Conservation (phyloP, 768 basidiomycete species). For the Tephrocybe rancida region DNA sequence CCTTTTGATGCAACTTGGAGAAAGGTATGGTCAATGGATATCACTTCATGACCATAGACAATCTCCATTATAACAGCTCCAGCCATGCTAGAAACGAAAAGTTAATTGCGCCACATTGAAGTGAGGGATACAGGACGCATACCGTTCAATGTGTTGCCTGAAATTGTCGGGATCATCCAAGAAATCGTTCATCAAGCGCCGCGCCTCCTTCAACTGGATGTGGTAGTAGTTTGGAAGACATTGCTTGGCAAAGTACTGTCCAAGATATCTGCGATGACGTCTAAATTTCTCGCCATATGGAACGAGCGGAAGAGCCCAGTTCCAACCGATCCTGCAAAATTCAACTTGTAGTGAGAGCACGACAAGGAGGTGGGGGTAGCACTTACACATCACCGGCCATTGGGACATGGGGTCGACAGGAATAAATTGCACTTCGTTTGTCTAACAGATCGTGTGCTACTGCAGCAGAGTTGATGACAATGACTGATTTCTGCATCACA, state of each 20-base stretch:
- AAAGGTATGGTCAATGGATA: slow-evolving; percentile 1
- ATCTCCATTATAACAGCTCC: slow-evolving; percentile 7
- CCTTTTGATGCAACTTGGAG: slow-evolving; percentile 10
- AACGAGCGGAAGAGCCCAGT: slow-evolving; percentile 1
- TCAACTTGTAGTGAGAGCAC: neutral
- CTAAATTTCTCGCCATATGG: neutral
- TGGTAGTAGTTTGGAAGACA: neutral
- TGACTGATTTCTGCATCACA: neutral
- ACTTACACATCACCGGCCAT: slow-evolving; percentile 8
- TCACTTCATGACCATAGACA: slow-evolving; percentile 6
- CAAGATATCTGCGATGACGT: slow-evolving; percentile 1
- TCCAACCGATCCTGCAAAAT: slow-evolving; percentile 2
- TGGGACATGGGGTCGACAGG: neutral
- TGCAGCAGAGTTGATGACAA: slow-evolving; percentile 2
- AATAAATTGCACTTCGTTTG: slow-evolving; percentile 7
- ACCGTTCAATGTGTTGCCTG: slow-evolving; percentile 4
- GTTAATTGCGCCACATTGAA: neutral
- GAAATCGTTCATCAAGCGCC: neutral
- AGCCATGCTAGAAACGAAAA: neutral
- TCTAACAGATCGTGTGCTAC: slow-evolving; percentile 7
- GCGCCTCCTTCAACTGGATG: slow-evolving; percentile 2
- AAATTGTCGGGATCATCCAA: slow-evolving; percentile 4
- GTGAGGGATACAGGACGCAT: neutral
- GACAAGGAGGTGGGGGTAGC: neutral
- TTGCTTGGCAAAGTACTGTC: slow-evolving; percentile 3